Percentiles rank a stretch among this genome's conserved stretches.
Conservation (phyloP, 2,329 filamentous ascomycete genomes). For the Penicillium decumbens region DNA sequence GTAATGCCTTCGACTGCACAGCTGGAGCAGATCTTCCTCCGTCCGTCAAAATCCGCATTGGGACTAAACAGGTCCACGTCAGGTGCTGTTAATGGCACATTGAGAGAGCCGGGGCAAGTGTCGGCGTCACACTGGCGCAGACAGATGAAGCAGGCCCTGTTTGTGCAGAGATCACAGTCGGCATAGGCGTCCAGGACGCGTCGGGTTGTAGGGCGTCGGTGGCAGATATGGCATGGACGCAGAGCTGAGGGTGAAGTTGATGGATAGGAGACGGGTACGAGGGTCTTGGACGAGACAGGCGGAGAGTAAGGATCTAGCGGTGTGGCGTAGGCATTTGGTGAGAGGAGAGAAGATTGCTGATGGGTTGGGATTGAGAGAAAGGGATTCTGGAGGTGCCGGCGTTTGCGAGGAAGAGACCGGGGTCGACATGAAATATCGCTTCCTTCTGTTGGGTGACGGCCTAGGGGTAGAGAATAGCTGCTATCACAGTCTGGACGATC, state of each 20-base stretch:
- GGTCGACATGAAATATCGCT: slow-evolving; percentile 19
- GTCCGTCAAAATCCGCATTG: neutral
- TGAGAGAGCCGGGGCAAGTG: slow-evolving; percentile 23
- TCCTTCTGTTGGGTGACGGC: slow-evolving; percentile 12
- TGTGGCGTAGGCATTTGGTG: slow-evolving; percentile 18
- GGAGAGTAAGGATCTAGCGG: slow-evolving; percentile 21
- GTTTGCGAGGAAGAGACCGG: slow-evolving; percentile 25
- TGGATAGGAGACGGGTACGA: slow-evolving; percentile 24
- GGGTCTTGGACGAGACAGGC: slow-evolving; percentile 26
- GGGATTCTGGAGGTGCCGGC: slow-evolving; percentile 19
- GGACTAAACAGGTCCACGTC: slow-evolving; percentile 5
- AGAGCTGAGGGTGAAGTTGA: slow-evolving; percentile 29
- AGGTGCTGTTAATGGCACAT: neutral
- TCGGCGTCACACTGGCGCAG: slow-evolving; percentile 37
- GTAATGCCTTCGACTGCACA: slow-evolving; percentile 40
- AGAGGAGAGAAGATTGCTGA: slow-evolving; percentile 19
- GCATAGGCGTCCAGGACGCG: slow-evolving; percentile 40
- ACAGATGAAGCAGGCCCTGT: slow-evolving; percentile 42
- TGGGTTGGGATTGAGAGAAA: slow-evolving; percentile 15
- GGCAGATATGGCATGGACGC: slow-evolving; percentile 41
- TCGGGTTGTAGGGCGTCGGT: slow-evolving; percentile 39
- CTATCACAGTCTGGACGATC: slow-evolving; percentile 13
- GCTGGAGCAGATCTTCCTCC: slow-evolving; percentile 37
- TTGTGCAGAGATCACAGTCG: slow-evolving; percentile 38
- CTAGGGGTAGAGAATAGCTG: slow-evolving; percentile 11